Percentiles rank a stretch among this genome's conserved stretches.
Evolutionary conservation across 192 early-diverging fungal species (phyloP).

Genomic region (Ramicandelaber brevisporus): DNA sequence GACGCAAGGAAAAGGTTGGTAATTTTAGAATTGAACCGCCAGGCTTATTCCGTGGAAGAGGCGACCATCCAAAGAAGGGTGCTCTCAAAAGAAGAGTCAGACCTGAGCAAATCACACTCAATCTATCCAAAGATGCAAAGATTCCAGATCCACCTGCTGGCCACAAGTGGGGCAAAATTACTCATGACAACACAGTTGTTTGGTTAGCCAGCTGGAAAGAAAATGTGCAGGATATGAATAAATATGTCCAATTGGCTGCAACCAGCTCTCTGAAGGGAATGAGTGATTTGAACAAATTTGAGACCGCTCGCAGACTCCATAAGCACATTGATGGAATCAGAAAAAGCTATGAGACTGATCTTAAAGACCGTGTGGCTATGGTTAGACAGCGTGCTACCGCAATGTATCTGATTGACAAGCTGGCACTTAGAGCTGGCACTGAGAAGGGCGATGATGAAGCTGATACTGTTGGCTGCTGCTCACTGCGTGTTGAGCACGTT

Average conservation of each 20-base stretch:
- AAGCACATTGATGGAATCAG: conserved; percentile 39
- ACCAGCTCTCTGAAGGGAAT: conserved; percentile 83
- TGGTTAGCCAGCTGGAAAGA: conserved; percentile 99
- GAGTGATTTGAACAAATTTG: conserved; percentile 88
- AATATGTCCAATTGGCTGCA: conserved; percentile 90
- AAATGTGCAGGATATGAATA: conserved; percentile 77
- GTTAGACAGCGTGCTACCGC: conserved; percentile 78
- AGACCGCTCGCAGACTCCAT: conserved; percentile 76
- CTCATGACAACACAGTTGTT: conserved; percentile 75
- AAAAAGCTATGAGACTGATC: conserved; percentile 40
- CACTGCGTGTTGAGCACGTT: conserved; percentile 79
- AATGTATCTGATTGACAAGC: conserved; percentile 83
- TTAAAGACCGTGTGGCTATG: conserved; percentile 57
- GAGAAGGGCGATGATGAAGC: conserved; percentile 96
- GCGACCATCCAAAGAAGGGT: conserved; percentile 87
- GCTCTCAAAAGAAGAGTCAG: conserved; percentile 63
- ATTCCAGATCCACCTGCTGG: conserved; percentile 66
- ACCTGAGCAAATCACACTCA: conserved; percentile 86
- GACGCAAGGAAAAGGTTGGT: conserved; percentile 87
- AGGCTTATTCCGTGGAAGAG: conserved; percentile 86
- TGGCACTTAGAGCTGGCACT: conserved; percentile 89
- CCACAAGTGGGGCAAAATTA: conserved; percentile 67
- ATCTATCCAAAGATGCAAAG: conserved; percentile 48
- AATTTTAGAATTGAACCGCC: conserved; percentile 96
- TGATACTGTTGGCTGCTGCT: conserved; percentile 97